Conservation (phyloP, 169 alveolate species). For the Babesia bovis region DNA sequence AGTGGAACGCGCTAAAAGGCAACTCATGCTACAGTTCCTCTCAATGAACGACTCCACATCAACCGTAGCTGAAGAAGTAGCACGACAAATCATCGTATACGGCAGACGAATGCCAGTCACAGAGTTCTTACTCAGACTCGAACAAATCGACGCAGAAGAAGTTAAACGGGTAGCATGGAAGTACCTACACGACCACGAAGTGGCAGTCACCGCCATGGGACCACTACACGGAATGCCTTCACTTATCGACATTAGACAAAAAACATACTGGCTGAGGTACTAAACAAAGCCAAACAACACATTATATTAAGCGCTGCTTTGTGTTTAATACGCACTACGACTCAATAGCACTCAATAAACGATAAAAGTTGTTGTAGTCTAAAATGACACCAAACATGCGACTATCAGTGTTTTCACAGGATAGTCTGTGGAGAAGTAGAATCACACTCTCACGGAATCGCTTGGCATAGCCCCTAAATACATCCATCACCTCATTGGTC, state of each 20-base stretch:
- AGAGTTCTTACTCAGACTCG: conserved; percentile 78
- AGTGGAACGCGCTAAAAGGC: conserved; percentile 80
- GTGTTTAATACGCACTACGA: no score
- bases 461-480: conserved; percentile 7
- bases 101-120: conserved; percentile 81
- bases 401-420: conserved; percentile 13
- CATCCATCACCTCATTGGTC: conserved; percentile 7
- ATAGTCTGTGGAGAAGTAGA: conserved; percentile 15
- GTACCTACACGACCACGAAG: conserved; percentile 79
- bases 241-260: conserved; percentile 72
- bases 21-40: conserved; percentile 75
- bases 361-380: conserved; percentile 28
- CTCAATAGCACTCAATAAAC: conserved; percentile 19
- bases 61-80: conserved; percentile 83
- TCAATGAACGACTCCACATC: conserved; percentile 80
- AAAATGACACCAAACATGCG: conserved; percentile 16
- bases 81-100: conserved; percentile 80
- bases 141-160: conserved; percentile 82
- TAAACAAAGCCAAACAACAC: no score
- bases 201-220: conserved; percentile 81
- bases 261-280: conserved; percentile 80
- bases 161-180: conserved; percentile 85
- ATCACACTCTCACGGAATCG: conserved; percentile 34
- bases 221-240: conserved; percentile 81
- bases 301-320: no score